phyloP scores from a whole-genome alignment of 2,329 filamentous ascomycete species.

The Aspergillus sp. region DNA sequence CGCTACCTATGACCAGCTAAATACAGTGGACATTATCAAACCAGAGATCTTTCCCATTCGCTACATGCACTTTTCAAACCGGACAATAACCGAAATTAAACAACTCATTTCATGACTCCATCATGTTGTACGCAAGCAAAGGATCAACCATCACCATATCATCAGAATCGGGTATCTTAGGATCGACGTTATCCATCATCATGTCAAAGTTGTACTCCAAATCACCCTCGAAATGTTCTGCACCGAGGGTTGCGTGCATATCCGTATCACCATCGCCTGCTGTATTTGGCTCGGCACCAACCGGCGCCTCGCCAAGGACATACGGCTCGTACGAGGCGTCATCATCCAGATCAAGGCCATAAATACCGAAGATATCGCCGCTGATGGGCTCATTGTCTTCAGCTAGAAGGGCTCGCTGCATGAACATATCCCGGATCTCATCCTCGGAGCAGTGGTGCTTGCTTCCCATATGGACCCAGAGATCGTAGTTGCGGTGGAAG shows the following conservation, averaged over 20 bases:
- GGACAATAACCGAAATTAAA: background rate
- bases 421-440: conserved; percentile 39
- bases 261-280: background rate
- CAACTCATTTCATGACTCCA: conserved; percentile 14
- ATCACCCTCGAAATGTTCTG: conserved; percentile 2
- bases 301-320: background rate
- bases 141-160: conserved; percentile 36
- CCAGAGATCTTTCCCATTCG: background rate
- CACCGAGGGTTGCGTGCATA: background rate
- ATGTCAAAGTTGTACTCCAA: conserved; percentile 16
- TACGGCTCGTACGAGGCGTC: conserved; percentile 16
- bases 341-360: conserved; percentile 34
- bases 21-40: background rate
- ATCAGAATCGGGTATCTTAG: conserved; percentile 29
- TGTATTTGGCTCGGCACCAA: background rate
- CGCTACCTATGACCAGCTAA: background rate
- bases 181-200: conserved; percentile 26
- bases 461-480: conserved; percentile 54
- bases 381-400: conserved; percentile 22
- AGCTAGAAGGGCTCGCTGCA: conserved; percentile 37
- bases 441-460: conserved; percentile 40
- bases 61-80: background rate
- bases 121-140: conserved; percentile 29
- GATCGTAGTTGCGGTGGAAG: conserved; percentile 58
- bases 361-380: conserved; percentile 32